These are phyloP conservation scores for Saccharum hybrid DNA, from an alignment of 202 grass and related monocot species.

Conservation along the genomic window DNA sequence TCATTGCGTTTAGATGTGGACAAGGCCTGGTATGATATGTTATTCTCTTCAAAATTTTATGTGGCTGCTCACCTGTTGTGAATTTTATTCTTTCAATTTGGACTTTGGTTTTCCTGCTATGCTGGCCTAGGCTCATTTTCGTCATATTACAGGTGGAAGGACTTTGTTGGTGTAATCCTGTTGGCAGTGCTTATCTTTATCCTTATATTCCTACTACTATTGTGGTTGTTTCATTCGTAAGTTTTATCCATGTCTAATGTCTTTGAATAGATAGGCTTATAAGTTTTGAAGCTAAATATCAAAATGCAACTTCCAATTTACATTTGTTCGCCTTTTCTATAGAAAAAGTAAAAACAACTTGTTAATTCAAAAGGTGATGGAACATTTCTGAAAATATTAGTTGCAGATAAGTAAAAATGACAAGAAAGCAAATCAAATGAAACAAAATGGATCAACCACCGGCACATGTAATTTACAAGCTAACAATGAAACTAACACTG, in stretches of 20 bases:
- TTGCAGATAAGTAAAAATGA: not conserved
- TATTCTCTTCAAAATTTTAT: slow-evolving; percentile 32
- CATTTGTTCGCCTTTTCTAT: slow-evolving; percentile 13
- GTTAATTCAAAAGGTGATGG: slow-evolving; percentile 3
- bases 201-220: slow-evolving; percentile 74
- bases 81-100: slow-evolving; percentile 46
- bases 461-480: not conserved
- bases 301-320: slow-evolving; percentile 28
- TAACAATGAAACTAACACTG: not conserved
- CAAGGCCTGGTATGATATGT: slow-evolving; percentile 72
- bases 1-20: slow-evolving; percentile 62
- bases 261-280: slow-evolving; percentile 9
- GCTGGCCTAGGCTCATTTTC: slow-evolving; percentile 41
- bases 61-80: not conserved
- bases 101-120: slow-evolving; percentile 13
- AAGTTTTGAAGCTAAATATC: slow-evolving; percentile 9
- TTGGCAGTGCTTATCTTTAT: slow-evolving; percentile 81
- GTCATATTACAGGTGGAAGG: slow-evolving; percentile 77
- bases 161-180: slow-evolving; percentile 77
- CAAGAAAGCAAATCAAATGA: not conserved
- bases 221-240: slow-evolving; percentile 85
- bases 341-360: not conserved
- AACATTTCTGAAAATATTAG: slow-evolving; percentile 12
- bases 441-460: not conserved
- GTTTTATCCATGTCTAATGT: slow-evolving; percentile 32